A percentile compares a stretch with the other conserved stretches of the same genome.
Evolutionary conservation across 75 land plant species (phyloP).

Genomic region (Cunninghamia lanceolata): DNA sequence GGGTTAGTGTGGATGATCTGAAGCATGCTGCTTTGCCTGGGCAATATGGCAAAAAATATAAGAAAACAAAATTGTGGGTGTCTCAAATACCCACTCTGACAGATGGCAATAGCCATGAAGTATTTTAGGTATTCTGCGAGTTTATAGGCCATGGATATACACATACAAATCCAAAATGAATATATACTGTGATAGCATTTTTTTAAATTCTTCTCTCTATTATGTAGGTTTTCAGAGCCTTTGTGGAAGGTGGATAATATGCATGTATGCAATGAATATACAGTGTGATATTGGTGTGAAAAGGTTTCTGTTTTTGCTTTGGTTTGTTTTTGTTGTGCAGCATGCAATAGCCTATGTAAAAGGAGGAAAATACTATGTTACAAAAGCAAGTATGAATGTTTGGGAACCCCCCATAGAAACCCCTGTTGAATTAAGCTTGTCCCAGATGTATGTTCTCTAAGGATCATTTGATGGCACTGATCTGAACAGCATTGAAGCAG

Average conservation of each 20-base stretch:
- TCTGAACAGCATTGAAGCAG: conserved; percentile 37
- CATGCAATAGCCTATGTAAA: not conserved
- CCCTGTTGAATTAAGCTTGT: conserved; percentile 22
- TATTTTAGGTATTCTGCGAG: not conserved
- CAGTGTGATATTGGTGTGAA: too few relatives aligned
- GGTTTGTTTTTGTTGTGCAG: too few relatives aligned
- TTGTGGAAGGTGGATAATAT: too few relatives aligned
- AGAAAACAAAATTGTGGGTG: not conserved
- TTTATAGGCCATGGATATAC: too few relatives aligned
- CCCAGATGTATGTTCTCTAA: conserved; percentile 30
- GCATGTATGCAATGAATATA: too few relatives aligned
- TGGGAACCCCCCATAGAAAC: conserved; percentile 22
- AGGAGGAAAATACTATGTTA: conserved; percentile 8
- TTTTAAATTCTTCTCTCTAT: too few relatives aligned
- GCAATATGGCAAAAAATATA: conserved; percentile 17
- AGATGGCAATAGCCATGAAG: not conserved
- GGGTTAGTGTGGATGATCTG: conserved; percentile 24
- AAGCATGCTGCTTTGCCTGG: conserved; percentile 14
- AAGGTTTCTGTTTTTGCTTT: too few relatives aligned
- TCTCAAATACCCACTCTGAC: not conserved
- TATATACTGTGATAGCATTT: too few relatives aligned
- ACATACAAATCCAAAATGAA: too few relatives aligned
- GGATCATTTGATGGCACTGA: conserved; percentile 31
- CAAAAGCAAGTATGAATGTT: conserved; percentile 27
- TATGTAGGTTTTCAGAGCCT: too few relatives aligned